Percentiles rank a stretch among this genome's conserved stretches.
Evolutionary conservation across 2,329 filamentous ascomycete species (phyloP).

Genomic region (Penicillium italicum): DNA sequence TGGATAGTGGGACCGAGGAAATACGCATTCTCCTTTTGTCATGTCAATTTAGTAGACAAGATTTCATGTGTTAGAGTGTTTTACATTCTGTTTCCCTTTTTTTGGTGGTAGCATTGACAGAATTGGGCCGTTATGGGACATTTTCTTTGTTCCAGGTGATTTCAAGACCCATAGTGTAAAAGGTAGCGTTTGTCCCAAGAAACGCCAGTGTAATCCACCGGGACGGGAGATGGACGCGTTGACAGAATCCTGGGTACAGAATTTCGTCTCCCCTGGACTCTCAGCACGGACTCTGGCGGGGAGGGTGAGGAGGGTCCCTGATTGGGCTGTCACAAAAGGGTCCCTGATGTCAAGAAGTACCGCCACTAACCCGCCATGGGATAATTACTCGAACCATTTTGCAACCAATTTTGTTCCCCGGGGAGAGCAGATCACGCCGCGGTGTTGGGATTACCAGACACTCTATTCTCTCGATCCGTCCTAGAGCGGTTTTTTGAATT

Average conservation of each 20-base stretch:
- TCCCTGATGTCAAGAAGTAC: conserved; percentile 17
- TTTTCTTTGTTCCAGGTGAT: not conserved
- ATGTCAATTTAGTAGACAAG: not conserved
- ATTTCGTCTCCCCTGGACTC: conserved; percentile 18
- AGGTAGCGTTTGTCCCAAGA: not conserved
- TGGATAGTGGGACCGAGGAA: not conserved
- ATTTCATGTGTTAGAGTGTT: not conserved
- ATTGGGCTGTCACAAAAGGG: conserved; percentile 8
- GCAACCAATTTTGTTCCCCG: conserved; percentile 7
- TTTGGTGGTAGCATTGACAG: not conserved
- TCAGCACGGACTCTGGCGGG: conserved; percentile 4
- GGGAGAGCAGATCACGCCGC: conserved; percentile 7
- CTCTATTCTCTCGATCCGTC: conserved; percentile 14
- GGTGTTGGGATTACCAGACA: conserved; percentile 3
- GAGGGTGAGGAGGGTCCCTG: not conserved
- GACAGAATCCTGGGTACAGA: conserved; percentile 19
- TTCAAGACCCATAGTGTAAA: not conserved
- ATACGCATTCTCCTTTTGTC: not conserved
- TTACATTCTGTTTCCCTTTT: not conserved
- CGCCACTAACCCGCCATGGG: conserved; percentile 13
- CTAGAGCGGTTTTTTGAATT: conserved; percentile 7
- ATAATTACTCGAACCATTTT: conserved; percentile 15
- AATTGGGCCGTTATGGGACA: not conserved
- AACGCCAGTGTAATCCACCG: conserved; percentile 5
- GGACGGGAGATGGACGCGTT: conserved; percentile 22